Percentiles rank a stretch among this genome's conserved stretches.
Evolutionary conservation across 257 asterid genomes (phyloP).

Genomic region (Penstemon davidsonii): DNA sequence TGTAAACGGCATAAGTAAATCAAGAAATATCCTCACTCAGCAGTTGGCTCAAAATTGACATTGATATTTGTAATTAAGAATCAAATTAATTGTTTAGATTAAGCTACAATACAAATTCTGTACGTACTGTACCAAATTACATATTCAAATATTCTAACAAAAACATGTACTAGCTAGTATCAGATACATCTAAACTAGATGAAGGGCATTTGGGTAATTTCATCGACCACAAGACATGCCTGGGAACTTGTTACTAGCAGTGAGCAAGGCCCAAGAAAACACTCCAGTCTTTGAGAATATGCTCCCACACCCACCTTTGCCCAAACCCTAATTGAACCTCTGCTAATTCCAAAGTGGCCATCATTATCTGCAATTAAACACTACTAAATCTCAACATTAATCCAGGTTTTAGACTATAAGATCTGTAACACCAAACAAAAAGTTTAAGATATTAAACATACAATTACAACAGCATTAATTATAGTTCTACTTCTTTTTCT

Average conservation of each 20-base stretch:
- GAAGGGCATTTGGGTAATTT: conserved; percentile 43
- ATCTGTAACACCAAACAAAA: not conserved
- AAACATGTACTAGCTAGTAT: not conserved
- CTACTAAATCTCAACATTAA: too few species aligned
- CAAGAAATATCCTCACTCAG: too few species aligned
- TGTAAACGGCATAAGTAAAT: too few species aligned
- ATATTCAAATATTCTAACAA: not conserved
- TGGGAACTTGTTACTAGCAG: conserved; percentile 64
- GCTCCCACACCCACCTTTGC: conserved; percentile 3
- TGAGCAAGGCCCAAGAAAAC: conserved; percentile 41
- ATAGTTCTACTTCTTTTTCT: not conserved
- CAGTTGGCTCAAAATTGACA: too few species aligned
- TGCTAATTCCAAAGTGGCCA: not conserved
- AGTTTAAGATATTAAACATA: not conserved
- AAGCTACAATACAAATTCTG: not conserved
- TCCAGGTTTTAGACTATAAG: not conserved
- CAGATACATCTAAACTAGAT: conserved; percentile 22
- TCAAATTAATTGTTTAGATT: not conserved
- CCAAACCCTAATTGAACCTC: conserved; percentile 43
- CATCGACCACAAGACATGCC: conserved; percentile 35
- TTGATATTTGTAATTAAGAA: too few species aligned
- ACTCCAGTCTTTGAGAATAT: conserved; percentile 6
- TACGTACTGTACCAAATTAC: not conserved
- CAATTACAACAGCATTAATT: not conserved
- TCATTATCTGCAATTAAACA: conserved; percentile 13